Percentiles rank a stretch among this genome's conserved stretches.
These are phyloP conservation scores for Domatiomyces globalis DNA, from an alignment of 2,329 filamentous ascomycete genomes.

Conservation along the genomic window DNA sequence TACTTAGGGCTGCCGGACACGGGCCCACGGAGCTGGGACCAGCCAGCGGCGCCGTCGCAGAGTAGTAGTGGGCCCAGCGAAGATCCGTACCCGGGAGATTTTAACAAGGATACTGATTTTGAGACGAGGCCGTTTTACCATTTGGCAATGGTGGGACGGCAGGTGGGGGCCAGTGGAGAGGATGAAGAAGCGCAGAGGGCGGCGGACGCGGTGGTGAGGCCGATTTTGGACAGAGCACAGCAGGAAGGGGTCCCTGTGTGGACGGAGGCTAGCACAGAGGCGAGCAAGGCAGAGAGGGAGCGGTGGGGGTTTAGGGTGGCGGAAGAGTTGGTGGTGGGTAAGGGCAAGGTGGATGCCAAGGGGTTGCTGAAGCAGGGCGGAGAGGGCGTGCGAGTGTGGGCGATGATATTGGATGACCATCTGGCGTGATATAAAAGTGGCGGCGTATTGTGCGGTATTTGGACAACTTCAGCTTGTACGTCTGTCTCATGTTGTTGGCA, in stretches of 20 bases:
- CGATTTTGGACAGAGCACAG: conserved; percentile 13
- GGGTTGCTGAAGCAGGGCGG: conserved; percentile 15
- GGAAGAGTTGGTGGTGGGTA: conserved; percentile 15
- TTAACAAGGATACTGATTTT: conserved; percentile 17
- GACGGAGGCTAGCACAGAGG: conserved; percentile 12
- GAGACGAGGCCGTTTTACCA: conserved; percentile 17
- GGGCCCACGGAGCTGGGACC: conserved; percentile 16
- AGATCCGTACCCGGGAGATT: conserved; percentile 17
- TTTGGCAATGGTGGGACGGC: conserved; percentile 13
- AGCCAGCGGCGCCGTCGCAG: conserved; percentile 16
- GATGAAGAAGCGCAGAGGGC: conserved; percentile 7
- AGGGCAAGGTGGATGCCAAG: conserved; percentile 10
- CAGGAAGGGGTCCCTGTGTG: conserved; percentile 14
- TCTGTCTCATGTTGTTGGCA: no score
- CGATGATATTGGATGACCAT: conserved; percentile 16
- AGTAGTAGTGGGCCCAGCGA: conserved; percentile 15
- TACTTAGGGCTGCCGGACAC: conserved; percentile 15
- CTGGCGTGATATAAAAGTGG: conserved; percentile 5
- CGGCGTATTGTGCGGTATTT: background rate
- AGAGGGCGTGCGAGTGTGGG: conserved; percentile 16
- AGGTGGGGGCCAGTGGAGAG: conserved; percentile 4
- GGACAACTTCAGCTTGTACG: background rate
- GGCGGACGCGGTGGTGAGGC: conserved; percentile 10
- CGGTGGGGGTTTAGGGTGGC: conserved; percentile 13
- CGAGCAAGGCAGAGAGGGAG: conserved; percentile 13